Evolutionary conservation across 192 early-diverging fungal species (phyloP).

Genomic region (Coemansia sp.): DNA sequence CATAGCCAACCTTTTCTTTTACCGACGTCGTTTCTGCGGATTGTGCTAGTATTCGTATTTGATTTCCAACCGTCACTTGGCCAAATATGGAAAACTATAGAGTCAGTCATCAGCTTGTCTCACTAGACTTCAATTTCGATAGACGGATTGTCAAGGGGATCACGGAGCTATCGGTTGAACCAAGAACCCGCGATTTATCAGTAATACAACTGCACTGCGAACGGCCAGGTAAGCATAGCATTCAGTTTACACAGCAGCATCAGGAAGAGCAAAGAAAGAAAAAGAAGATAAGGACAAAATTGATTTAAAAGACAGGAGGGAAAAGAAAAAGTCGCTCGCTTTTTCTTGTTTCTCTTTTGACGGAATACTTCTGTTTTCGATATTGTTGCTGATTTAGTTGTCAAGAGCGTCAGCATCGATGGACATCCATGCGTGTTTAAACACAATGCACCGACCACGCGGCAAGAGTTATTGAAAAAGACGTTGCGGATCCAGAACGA

Average conservation of each 20-base stretch:
- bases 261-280: not conserved
- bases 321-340: not conserved
- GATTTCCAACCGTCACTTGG: not conserved
- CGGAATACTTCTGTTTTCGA: not conserved
- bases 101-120: constrained; percentile 54
- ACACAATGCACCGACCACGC: constrained; percentile 22
- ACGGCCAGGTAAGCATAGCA: constrained; percentile 42
- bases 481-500: constrained; percentile 15
- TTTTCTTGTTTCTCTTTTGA: not conserved
- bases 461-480: constrained; percentile 24
- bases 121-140: constrained; percentile 49
- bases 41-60: not conserved
- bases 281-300: not conserved
- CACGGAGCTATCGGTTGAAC: constrained; percentile 51
- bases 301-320: not conserved
- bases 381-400: constrained; percentile 11
- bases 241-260: not conserved
- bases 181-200: constrained; percentile 16
- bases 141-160: constrained; percentile 38
- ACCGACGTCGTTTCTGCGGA: not conserved
- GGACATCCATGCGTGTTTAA: constrained; percentile 23
- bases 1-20: not conserved
- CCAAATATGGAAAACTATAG: constrained; percentile 25
- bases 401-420: constrained; percentile 34
- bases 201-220: constrained; percentile 45